Evolutionary conservation across 1,284 basidiomycete species (phyloP), one percentile per base, ranked within the genome.

Genomic region (Ustanciosporium gigantosporum): DNA sequence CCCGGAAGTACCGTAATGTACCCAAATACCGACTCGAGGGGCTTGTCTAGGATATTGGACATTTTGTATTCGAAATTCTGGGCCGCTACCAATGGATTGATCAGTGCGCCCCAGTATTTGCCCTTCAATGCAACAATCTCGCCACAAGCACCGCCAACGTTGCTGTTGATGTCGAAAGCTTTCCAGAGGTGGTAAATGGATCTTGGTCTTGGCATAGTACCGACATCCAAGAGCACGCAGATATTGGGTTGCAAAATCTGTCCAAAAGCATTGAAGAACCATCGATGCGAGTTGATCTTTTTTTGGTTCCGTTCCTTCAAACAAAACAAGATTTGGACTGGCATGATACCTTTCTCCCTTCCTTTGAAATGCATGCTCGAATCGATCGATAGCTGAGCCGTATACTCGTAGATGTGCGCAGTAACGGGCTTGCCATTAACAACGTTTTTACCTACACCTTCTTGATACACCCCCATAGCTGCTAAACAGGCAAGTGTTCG

Each of bases 141-240:
- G n/a, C 92, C 92, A 74, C 91, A 95, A 4, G 94, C 93, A 22
- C 94, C 93, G 0, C 91, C 93, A 25, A 95, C 90, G 64, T 94
- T 93, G 22, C 88, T 89, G 79, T 95, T 92, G 79, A 92, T 88
- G 76, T 96, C 92, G 61, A 97, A 96, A 4, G 90, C 88, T 79
- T 96, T 95, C 93, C 93, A 96, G 9, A 97, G 81, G 72, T 95
- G 90, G 78, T 96, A 97, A 72, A 96, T 93, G 27, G 59, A 60
- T 13, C 55, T 46, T 3, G 68, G 42, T 19, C 72, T 31, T 0
- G 93, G 93, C 83, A 88, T 87, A 0, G 93, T 97, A 1, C 93
- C 94, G 17, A 95, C 92, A 71, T 97, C 93, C 34, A 97, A 85
- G 19, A 98, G 83, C 8, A 97, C 86, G 75, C 91, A 95, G 31